Evolutionary conservation across 495 filamentous ascomycete genomes (phyloP).

Genomic region (Penicillium argentinense): DNA sequence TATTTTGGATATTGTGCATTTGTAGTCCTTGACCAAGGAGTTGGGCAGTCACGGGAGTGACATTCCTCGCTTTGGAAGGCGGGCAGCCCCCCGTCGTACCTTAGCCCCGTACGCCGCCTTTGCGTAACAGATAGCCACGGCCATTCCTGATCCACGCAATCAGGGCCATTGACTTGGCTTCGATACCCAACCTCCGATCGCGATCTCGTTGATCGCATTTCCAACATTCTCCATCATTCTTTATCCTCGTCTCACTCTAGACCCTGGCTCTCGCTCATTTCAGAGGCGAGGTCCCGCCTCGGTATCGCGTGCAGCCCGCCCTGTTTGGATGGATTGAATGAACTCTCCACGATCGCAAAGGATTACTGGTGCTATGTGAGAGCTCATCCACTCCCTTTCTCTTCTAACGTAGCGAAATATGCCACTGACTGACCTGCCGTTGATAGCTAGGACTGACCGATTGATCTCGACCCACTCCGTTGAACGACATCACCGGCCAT

Average conservation of each 20-base stretch:
- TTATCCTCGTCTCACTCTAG: not conserved
- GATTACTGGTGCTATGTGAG: conserved; percentile 2
- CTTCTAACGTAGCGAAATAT: not conserved
- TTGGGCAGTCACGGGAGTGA: conserved; percentile 5
- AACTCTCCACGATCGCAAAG: conserved; percentile 14
- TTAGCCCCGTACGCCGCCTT: conserved; percentile 12
- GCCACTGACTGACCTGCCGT: conserved; percentile 8
- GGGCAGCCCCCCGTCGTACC: conserved; percentile 1
- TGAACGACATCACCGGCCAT: conserved; percentile 18
- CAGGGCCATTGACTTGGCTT: conserved; percentile 29
- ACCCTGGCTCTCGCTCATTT: conserved; percentile 4
- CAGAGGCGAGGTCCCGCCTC: conserved; percentile 21
- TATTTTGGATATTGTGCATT: too few relatives aligned
- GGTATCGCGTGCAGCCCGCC: conserved; percentile 34
- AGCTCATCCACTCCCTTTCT: not conserved
- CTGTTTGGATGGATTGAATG: conserved; percentile 36
- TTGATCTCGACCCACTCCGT: conserved; percentile 13
- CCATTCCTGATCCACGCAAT: conserved; percentile 25
- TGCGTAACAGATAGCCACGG: conserved; percentile 18
- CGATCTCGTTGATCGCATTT: not conserved
- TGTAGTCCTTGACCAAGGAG: not conserved
- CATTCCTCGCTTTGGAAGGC: conserved; percentile 1
- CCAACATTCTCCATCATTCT: not conserved
- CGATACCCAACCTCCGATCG: conserved; percentile 29
- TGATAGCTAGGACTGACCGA: conserved; percentile 11